Evolutionary conservation across 2,329 filamentous ascomycete genomes (phyloP), one percentile per base, ranked within the genome.

Genomic region (Grosmannia huntii): DNA sequence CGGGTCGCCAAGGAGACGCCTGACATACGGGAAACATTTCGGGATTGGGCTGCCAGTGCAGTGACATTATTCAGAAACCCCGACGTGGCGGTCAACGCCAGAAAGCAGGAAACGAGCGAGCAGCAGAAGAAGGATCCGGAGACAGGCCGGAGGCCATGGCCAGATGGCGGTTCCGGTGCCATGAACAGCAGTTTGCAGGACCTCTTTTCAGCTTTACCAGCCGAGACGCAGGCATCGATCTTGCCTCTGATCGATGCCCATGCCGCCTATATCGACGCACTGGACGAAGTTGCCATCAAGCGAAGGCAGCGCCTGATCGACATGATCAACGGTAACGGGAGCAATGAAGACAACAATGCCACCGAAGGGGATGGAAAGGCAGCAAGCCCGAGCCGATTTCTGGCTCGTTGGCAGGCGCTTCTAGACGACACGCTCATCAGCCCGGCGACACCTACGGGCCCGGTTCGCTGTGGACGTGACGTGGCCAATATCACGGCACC

Each of bases 341-440:
- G 51, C n/a, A 12, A 44, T 48, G 14, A 23, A 12, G 51, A 21
- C 52, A 31, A 21, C 36, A 25, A 10, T 14, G 50, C 6, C 6
- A 5, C 9, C 21, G 27, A 27, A 11, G 19, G 36, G 9, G 25
- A 38, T 28, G 33, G 10, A 1, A n/a, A 21, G 1, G 23, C 12
- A 9, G 27, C 21, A 27, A 87, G 86, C 0, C 87, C 88, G 0
- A 88, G 88, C 1, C 80, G 86, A 53, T 91, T 87, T 66, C 78
- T 90, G 27, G 76, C 81, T 1, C 78, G 83, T 55, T 91, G 88
- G 87, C 85, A 90, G 67, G 74, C 79, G 0, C 73, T 90, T 7
- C 73, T 91, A 3, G 84, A 90, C 66, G 73, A 77, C n/a, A 88
- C 87, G 0, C 68, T 77, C 52, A 83, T 91, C 61, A 59, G 61